Percentiles rank a stretch among this genome's conserved stretches.
phyloP scores from a whole-genome alignment of 176 grass and related monocot species.

The Panicum miliaceum region DNA sequence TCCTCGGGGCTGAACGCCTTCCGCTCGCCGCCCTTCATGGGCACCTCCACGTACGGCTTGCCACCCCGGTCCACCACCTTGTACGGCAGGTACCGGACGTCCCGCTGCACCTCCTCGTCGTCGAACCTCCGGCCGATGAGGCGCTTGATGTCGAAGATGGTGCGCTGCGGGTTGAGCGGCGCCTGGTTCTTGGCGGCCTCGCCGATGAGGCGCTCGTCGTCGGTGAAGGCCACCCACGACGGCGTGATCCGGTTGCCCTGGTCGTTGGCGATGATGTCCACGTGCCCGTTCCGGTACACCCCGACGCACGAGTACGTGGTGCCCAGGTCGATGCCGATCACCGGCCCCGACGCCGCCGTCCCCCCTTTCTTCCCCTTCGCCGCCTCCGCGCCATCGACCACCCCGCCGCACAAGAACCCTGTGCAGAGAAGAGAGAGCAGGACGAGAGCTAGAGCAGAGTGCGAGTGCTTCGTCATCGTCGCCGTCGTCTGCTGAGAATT shows the following conservation, averaged over 20 bases:
- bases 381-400: background rate
- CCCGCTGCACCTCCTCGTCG: constrained; percentile 70
- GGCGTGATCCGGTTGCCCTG: constrained; percentile 66
- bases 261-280: constrained; percentile 46
- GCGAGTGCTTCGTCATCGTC: background rate
- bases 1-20: constrained; percentile 80
- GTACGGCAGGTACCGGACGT: constrained; percentile 69
- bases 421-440: constrained; percentile 25
- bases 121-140: constrained; percentile 68
- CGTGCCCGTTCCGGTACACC: constrained; percentile 61
- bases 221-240: constrained; percentile 83
- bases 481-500: background rate
- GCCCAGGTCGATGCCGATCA: constrained; percentile 51
- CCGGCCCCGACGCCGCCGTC: background rate
- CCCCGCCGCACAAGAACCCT: background rate
- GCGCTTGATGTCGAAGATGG: constrained; percentile 74
- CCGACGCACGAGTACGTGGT: constrained; percentile 54
- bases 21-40: constrained; percentile 56
- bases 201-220: constrained; percentile 69
- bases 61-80: constrained; percentile 74
- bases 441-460: constrained; percentile 6
- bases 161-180: constrained; percentile 58
- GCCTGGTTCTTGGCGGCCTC: constrained; percentile 84
- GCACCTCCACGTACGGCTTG: constrained; percentile 75
- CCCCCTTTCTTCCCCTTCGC: background rate